Evolutionary conservation across 1,139 yeast genomes (phyloP), one percentile per base, ranked within the genome.

Genomic region (Scheffersomyces illinoinensis): DNA sequence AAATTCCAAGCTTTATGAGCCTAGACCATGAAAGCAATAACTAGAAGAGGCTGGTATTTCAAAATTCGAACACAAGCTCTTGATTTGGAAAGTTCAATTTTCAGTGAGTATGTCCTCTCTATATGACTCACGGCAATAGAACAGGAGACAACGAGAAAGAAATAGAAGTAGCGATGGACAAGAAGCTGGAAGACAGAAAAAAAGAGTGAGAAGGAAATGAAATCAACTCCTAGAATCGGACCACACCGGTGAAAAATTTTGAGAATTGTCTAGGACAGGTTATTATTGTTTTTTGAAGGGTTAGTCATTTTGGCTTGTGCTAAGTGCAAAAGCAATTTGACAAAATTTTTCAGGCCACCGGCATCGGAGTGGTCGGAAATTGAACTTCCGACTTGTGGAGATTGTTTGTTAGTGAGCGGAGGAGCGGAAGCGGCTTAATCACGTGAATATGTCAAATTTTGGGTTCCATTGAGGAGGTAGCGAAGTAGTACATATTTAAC

Each of bases 81-180:
- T 12, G 43, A 33, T 33, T 33, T 33, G 43, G 43, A 14, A 33
- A 33, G 43, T 33, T 33, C 43, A 33, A 33, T 12, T 33, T 33
- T 33, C 43, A 33, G 43, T 33, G 52, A 49, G 48, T 10, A 33
- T 20, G 19, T 19, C 26, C 14, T 56, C 49, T 46, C 26, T 18
- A 17, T 53, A 53, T 50, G 57, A 55, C 55, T 55, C 53, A 56
- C 20, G 50, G 23, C n/a, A 47, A 26, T 7, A n/a, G 53, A 53
- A 19, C 39, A 23, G 39, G 46, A 26, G 50, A 54, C 47, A 49
- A 54, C 39, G 49, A 48, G 56, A 33, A 5, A 33, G 43, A 33
- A 33, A 33, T 7, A 33, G 43, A 33, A 12, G 43, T 10, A 33
- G 43, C 43, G 43, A 33, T 8, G 4, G 43, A 12, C 17, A 33